Evolutionary conservation across 1,284 basidiomycete genomes (phyloP).

Genomic region (Sanghuangporus weigelae): DNA sequence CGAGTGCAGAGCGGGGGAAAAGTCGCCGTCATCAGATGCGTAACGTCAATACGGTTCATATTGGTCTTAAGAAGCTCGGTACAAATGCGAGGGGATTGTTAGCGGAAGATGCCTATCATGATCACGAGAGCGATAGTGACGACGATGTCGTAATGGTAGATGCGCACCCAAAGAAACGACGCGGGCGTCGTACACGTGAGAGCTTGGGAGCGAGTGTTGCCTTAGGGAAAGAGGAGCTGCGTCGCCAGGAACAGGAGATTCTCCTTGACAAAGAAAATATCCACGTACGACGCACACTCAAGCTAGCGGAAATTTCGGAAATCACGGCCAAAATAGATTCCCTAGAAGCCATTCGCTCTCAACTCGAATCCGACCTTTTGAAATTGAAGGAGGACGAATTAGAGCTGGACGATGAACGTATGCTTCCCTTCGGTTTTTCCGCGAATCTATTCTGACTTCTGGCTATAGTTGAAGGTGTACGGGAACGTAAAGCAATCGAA

Average conservation of each 20-base stretch:
- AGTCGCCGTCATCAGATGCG: conserved; percentile 72
- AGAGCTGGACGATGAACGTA: conserved; percentile 91
- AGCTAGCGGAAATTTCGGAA: conserved; percentile 82
- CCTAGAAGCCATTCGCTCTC: conserved; percentile 76
- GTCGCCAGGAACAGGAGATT: conserved; percentile 80
- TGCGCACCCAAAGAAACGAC: conserved; percentile 37
- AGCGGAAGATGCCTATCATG: conserved; percentile 47
- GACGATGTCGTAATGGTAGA: conserved; percentile 54
- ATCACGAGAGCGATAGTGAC: conserved; percentile 59
- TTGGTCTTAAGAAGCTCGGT: conserved; percentile 77
- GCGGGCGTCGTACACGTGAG: conserved; percentile 56
- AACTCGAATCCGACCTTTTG: conserved; percentile 80
- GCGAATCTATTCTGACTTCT: conserved; percentile 5
- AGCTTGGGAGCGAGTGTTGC: conserved; percentile 65
- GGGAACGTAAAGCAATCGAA: conserved; percentile 74
- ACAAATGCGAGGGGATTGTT: conserved; percentile 74
- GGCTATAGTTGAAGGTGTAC: conserved; percentile 74
- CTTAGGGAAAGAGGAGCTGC: conserved; percentile 77
- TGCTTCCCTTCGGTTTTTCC: conserved; percentile 34
- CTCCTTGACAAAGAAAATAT: conserved; percentile 85
- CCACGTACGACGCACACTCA: conserved; percentile 73
- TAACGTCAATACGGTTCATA: conserved; percentile 70
- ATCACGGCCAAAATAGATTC: conserved; percentile 86
- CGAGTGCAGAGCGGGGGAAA: conserved; percentile 76
- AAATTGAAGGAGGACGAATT: conserved; percentile 92